phyloP scores from a whole-genome alignment of 495 filamentous ascomycete species.

The Penicillium antarcticum region DNA sequence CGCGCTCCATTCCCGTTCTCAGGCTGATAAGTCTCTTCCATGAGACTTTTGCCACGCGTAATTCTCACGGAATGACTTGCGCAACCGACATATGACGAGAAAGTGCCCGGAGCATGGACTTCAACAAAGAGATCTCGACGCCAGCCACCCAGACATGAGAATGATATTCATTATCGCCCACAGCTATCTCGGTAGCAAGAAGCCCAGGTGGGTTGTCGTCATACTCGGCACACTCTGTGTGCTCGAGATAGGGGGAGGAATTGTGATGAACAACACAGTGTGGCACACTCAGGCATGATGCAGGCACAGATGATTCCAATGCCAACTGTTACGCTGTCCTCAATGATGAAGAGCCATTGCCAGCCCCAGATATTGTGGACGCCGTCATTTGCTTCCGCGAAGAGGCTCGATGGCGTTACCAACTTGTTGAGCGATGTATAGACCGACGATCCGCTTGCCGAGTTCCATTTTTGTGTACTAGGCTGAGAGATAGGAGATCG shows the following conservation, averaged over 20 bases:
- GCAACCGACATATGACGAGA: constrained; percentile 33
- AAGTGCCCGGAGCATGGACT: constrained; percentile 30
- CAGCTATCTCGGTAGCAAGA: neutral
- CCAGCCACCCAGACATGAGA: constrained; percentile 8
- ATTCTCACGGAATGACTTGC: constrained; percentile 32
- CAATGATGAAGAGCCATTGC: constrained; percentile 50
- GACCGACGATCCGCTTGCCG: constrained; percentile 53
- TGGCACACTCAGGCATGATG: constrained; percentile 32
- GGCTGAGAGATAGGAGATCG: constrained; percentile 54
- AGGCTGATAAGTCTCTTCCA: constrained; percentile 16
- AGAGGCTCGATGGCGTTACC: constrained; percentile 56
- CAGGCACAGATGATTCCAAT: constrained; percentile 38
- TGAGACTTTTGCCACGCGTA: constrained; percentile 29
- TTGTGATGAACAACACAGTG: neutral
- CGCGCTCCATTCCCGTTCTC: constrained; percentile 26
- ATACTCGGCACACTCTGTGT: neutral
- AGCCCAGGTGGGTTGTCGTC: neutral
- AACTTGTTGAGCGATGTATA: constrained; percentile 53
- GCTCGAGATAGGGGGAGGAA: neutral
- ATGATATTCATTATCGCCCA: neutral
- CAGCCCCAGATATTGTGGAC: constrained; percentile 44
- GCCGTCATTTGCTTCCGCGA: constrained; percentile 51
- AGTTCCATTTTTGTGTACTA: constrained; percentile 58
- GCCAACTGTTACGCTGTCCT: constrained; percentile 40
- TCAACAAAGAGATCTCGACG: constrained; percentile 9